Evolutionary conservation across 495 filamentous ascomycete species (phyloP).

Genomic region (Acidiella bohemica): DNA sequence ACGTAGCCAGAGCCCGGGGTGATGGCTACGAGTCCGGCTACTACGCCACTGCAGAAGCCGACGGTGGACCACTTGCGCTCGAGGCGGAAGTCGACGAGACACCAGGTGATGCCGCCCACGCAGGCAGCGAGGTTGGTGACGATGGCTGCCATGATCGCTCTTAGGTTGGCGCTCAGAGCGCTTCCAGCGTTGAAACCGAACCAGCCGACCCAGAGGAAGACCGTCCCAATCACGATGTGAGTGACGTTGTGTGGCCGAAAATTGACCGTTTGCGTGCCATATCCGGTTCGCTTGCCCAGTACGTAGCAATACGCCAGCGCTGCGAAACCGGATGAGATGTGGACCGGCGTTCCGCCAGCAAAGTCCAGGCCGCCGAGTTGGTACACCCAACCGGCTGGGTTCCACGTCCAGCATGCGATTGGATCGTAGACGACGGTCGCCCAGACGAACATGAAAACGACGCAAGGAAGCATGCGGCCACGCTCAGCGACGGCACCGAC

Average conservation of each 20-base stretch:
- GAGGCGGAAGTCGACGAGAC: constrained; percentile 81
- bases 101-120: constrained; percentile 90
- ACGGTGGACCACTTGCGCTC: constrained; percentile 96
- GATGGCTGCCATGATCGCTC: constrained; percentile 63
- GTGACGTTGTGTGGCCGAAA: constrained; percentile 98
- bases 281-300: constrained; percentile 71
- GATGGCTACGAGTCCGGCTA: constrained; percentile 84
- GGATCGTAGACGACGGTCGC: constrained; percentile 54
- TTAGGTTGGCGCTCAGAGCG: constrained; percentile 77
- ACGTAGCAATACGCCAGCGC: constrained; percentile 79
- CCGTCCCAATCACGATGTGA: constrained; percentile 89
- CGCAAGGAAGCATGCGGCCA: constrained; percentile 83
- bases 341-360: constrained; percentile 90
- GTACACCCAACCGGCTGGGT: constrained; percentile 69
- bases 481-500: constrained; percentile 87
- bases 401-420: constrained; percentile 87
- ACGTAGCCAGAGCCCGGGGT: constrained; percentile 86
- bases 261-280: constrained; percentile 78
- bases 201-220: constrained; percentile 99
- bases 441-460: constrained; percentile 97
- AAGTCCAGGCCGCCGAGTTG: constrained; percentile 84
- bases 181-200: constrained; percentile 97
- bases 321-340: constrained; percentile 72
- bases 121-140: constrained; percentile 67
- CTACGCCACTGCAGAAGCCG: constrained; percentile 88